Conservation (phyloP, 345 rosid species). For the Psidium friedrichsthalianum region DNA sequence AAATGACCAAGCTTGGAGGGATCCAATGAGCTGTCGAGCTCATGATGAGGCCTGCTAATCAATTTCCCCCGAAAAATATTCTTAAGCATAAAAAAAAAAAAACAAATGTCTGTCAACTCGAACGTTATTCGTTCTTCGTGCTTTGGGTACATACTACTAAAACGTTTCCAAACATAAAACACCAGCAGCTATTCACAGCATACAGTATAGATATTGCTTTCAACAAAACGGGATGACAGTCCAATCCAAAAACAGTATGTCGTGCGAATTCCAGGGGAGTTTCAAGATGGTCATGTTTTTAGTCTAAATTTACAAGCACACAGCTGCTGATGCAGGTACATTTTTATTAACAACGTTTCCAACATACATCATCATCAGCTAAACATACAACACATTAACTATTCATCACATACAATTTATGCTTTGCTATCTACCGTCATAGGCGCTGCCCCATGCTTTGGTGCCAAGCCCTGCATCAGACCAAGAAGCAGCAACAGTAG, state of each 20-base stretch:
- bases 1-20: no score
- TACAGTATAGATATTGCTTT: background rate
- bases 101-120: no score
- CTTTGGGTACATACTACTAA: no score
- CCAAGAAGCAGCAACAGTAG: background rate
- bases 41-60: no score
- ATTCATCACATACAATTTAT: background rate
- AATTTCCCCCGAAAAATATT: no score
- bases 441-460: constrained; percentile 1
- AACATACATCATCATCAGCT: background rate
- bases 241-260: background rate
- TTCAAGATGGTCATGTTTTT: background rate
- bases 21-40: no score
- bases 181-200: background rate
- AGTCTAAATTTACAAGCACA: background rate
- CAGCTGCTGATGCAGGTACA: background rate
- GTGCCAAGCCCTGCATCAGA: constrained; percentile 7
- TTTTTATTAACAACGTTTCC: background rate
- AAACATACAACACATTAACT: no score
- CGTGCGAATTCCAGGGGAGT: background rate
- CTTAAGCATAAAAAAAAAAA: no score
- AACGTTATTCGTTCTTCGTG: no score
- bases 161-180: background rate
- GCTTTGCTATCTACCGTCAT: constrained; percentile 19
- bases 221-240: background rate